Evolutionary conservation across 805 yeast genomes (phyloP).

Genomic region (Wickerhamiella domercqiae): DNA sequence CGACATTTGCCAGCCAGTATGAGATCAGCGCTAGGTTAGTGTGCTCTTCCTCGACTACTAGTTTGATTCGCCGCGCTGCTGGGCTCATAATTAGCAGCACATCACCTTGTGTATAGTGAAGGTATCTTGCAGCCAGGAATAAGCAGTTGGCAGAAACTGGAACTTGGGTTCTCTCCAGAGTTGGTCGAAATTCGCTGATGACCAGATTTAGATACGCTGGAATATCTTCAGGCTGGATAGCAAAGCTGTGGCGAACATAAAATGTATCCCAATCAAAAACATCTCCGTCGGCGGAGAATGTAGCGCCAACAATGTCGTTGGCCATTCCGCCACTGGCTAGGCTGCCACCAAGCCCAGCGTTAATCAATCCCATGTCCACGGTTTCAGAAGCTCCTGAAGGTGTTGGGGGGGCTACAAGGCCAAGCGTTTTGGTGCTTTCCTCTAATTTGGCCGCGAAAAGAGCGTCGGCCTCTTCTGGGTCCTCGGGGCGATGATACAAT

Average conservation of each 20-base stretch:
- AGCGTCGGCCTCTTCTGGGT: slow-evolving; percentile 16
- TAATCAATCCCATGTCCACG: slow-evolving; percentile 2
- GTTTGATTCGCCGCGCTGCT: slow-evolving; percentile 22
- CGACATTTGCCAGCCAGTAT: slow-evolving; percentile 77
- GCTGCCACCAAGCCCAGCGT: slow-evolving; percentile 2
- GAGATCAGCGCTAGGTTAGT: slow-evolving; percentile 33
- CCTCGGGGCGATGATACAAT: slow-evolving; percentile 13
- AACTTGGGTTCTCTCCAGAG: slow-evolving; percentile 23
- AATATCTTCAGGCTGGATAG: slow-evolving; percentile 24
- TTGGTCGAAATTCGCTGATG: slow-evolving; percentile 24
- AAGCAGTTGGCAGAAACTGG: slow-evolving; percentile 31
- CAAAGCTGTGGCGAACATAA: slow-evolving; percentile 28
- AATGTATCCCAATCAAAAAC: slow-evolving; percentile 29
- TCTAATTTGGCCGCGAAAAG: slow-evolving; percentile 11
- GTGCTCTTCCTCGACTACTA: slow-evolving; percentile 21
- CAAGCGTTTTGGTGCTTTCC: slow-evolving; percentile 15
- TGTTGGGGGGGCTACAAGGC: slow-evolving; percentile 6
- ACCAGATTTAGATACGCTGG: slow-evolving; percentile 27
- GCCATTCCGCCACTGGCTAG: too few relatives aligned
- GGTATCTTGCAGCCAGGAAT: slow-evolving; percentile 28
- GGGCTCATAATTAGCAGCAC: slow-evolving; percentile 22
- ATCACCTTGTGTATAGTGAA: slow-evolving; percentile 20
- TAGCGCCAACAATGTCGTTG: neutral
- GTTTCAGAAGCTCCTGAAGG: neutral
- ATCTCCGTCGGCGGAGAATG: slow-evolving; percentile 3